These are phyloP conservation scores for Puccinia polysora DNA, from an alignment of 1,284 basidiomycete genomes.

Conservation along the genomic window DNA sequence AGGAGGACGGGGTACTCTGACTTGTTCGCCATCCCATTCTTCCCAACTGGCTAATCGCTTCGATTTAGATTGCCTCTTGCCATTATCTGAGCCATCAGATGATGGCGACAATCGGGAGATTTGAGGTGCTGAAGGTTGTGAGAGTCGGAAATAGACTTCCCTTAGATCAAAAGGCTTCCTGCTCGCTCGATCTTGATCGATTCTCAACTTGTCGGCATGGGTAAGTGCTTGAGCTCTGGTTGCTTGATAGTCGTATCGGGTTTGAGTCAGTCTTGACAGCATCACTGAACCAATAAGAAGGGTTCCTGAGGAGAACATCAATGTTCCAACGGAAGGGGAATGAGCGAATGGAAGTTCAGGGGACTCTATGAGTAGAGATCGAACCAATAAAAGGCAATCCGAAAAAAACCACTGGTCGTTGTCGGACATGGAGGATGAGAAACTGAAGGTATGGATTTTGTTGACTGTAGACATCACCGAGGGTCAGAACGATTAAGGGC, in stretches of 20 bases:
- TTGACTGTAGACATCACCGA: constrained; percentile 10
- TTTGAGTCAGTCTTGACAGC: constrained; percentile 51
- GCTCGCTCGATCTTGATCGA: constrained; percentile 48
- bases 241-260: constrained; percentile 52
- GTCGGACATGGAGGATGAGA: constrained; percentile 45
- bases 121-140: constrained; percentile 9
- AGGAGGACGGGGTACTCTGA: constrained; percentile 19
- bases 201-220: constrained; percentile 51
- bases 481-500: background rate
- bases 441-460: constrained; percentile 39
- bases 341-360: background rate
- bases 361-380: no score
- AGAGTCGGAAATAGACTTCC: constrained; percentile 51
- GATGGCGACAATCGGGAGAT: background rate
- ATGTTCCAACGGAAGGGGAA: background rate
- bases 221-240: constrained; percentile 49
- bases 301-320: constrained; percentile 25
- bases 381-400: constrained; percentile 51
- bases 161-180: constrained; percentile 51
- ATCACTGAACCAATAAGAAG: constrained; percentile 51
- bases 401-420: constrained; percentile 51
- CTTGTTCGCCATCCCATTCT: constrained; percentile 42
- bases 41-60: constrained; percentile 33
- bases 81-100: background rate
- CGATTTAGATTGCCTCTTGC: background rate